Conservation (phyloP, 2,329 filamentous ascomycete species). For the Pseudocercospora eumusae region DNA sequence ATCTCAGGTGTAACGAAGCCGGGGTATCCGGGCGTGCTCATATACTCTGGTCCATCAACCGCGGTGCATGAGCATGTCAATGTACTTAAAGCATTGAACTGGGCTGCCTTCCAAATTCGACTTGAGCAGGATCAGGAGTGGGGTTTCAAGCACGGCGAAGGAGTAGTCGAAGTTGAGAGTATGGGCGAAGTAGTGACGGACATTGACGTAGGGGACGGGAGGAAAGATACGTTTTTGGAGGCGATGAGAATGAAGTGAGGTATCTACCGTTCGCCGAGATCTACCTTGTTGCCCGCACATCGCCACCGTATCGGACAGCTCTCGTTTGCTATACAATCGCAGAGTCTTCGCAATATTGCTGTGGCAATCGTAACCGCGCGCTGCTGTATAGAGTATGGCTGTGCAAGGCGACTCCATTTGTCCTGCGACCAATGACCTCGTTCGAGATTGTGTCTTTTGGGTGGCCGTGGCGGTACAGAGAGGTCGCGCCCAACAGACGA, state of each 20-base stretch:
- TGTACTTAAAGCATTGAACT: constrained; percentile 47
- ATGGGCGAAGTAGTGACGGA: constrained; percentile 49
- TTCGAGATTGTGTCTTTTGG: not conserved
- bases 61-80: constrained; percentile 47
- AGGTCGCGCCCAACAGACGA: not conserved
- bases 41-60: constrained; percentile 45
- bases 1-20: constrained; percentile 51
- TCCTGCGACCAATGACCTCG: not conserved
- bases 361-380: not conserved
- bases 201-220: constrained; percentile 34
- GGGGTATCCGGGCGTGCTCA: constrained; percentile 49
- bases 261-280: not conserved
- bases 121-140: constrained; percentile 45
- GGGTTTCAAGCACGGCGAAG: constrained; percentile 44
- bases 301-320: not conserved
- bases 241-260: constrained; percentile 41
- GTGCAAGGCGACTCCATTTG: not conserved
- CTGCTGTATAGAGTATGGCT: not conserved
- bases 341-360: not conserved
- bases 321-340: not conserved
- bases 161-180: constrained; percentile 47
- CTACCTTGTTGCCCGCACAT: not conserved
- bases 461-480: not conserved
- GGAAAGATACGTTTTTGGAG: constrained; percentile 37
- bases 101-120: constrained; percentile 51